Percentiles rank a stretch among this genome's conserved stretches.
Evolutionary conservation across 768 basidiomycete species (phyloP).

Genomic region (Amanita inopinata): DNA sequence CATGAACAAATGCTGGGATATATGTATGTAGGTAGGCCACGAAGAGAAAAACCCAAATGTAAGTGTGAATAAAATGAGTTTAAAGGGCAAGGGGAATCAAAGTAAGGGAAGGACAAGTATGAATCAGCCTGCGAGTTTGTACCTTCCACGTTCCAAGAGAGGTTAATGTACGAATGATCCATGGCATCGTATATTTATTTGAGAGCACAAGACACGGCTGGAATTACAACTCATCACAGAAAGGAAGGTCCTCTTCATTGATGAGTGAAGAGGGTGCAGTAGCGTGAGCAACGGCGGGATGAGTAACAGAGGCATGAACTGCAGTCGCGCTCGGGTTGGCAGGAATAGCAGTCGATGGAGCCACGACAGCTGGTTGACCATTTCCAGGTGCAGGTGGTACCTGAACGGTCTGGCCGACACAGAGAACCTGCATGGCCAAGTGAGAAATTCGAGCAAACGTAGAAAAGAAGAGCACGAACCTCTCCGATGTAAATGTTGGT

Average conservation of each 20-base stretch:
- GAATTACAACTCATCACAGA: conserved; percentile 7
- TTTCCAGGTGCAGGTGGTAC: conserved; percentile 33
- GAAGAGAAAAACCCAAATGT: too few species aligned
- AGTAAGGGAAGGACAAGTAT: too few species aligned
- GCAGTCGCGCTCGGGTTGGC: conserved; percentile 15
- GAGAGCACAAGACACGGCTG: too few species aligned
- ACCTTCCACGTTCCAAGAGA: too few species aligned
- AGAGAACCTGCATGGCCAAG: conserved; percentile 37
- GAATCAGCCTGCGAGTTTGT: too few species aligned
- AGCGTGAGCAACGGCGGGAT: neutral
- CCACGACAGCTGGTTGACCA: conserved; percentile 17
- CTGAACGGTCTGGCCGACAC: conserved; percentile 29
- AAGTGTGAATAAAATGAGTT: too few species aligned
- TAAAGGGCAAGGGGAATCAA: too few species aligned
- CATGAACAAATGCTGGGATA: too few species aligned
- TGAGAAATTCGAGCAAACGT: neutral
- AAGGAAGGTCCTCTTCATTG: conserved; percentile 4
- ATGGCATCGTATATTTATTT: too few species aligned
- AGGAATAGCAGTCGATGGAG: conserved; percentile 23
- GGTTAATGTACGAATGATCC: too few species aligned
- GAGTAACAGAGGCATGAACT: conserved; percentile 3
- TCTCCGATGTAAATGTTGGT: conserved; percentile 69
- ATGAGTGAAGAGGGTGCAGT: neutral
- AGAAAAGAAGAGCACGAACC: conserved; percentile 28
- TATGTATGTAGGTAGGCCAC: too few species aligned